Evolutionary conservation across 805 yeast species (phyloP).

Genomic region (Saccharomyces cerevisiae): DNA sequence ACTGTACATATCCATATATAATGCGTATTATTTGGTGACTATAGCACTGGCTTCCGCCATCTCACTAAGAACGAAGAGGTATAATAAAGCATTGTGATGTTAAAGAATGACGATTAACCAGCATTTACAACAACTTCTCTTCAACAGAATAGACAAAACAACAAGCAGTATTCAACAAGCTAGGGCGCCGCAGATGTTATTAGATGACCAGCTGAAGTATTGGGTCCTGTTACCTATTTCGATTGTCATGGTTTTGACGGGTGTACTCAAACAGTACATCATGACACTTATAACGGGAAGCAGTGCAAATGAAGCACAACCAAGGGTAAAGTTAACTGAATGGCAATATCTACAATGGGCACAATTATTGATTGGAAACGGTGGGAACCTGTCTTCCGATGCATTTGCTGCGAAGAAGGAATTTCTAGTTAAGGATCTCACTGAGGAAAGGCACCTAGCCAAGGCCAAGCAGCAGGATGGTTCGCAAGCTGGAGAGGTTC

Average conservation of each 20-base stretch:
- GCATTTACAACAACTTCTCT: background rate
- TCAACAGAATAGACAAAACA: background rate
- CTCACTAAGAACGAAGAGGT: background rate
- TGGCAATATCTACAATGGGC: slow-evolving; percentile 56
- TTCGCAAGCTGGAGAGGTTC: slow-evolving; percentile 25
- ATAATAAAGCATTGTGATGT: background rate
- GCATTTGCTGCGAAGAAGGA: slow-evolving; percentile 49
- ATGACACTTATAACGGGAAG: slow-evolving; percentile 48
- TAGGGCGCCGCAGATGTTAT: slow-evolving; percentile 4
- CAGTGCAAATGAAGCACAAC: slow-evolving; percentile 21
- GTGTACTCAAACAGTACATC: slow-evolving; percentile 63
- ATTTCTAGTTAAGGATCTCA: slow-evolving; percentile 40
- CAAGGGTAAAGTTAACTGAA: slow-evolving; percentile 47
- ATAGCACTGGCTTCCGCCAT: background rate
- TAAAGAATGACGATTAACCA: background rate
- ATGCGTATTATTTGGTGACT: background rate
- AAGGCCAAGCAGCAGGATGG: slow-evolving; percentile 33
- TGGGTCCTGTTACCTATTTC: slow-evolving; percentile 93
- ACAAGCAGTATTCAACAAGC: background rate
- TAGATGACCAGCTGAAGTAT: slow-evolving; percentile 74
- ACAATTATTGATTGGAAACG: slow-evolving; percentile 47
- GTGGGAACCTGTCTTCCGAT: slow-evolving; percentile 40
- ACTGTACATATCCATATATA: background rate
- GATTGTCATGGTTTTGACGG: slow-evolving; percentile 80
- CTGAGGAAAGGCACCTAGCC: slow-evolving; percentile 48